A percentile compares a stretch with the other conserved stretches of the same genome.
phyloP scores from a whole-genome alignment of 306 rosid species.

The Prunus dulcis region DNA sequence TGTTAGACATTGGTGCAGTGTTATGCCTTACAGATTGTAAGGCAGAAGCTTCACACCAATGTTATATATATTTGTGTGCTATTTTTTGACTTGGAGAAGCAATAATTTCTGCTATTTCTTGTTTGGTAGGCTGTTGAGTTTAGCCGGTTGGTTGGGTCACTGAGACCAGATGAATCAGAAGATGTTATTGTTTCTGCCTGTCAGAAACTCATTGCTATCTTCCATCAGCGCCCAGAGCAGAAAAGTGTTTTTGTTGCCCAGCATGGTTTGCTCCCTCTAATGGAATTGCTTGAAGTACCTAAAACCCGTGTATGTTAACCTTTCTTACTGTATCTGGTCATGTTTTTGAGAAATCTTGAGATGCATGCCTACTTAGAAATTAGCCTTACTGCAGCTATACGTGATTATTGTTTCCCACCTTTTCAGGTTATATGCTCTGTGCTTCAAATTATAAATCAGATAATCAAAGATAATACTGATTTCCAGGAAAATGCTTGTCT shows the following conservation, averaged over 20 bases:
- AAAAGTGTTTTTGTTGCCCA: constrained; percentile 84
- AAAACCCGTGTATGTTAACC: constrained; percentile 73
- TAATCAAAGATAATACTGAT: constrained; percentile 79
- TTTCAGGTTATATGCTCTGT: constrained; percentile 91
- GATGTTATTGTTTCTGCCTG: constrained; percentile 83
- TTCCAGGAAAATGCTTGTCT: constrained; percentile 97
- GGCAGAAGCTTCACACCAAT: not conserved
- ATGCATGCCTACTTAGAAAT: constrained; percentile 18
- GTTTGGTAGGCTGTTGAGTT: constrained; percentile 89
- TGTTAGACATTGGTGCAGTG: not conserved
- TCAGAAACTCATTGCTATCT: constrained; percentile 79
- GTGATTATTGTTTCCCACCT: not conserved
- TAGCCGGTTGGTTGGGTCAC: constrained; percentile 76
- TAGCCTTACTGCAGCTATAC: constrained; percentile 11
- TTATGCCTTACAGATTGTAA: not conserved
- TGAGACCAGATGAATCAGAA: constrained; percentile 86
- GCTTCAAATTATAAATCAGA: constrained; percentile 93
- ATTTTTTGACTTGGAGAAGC: constrained; percentile 16
- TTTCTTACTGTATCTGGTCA: constrained; percentile 7
- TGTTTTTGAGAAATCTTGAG: constrained; percentile 15
- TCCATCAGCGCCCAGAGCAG: constrained; percentile 89
- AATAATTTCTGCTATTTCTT: constrained; percentile 20
- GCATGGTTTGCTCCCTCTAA: constrained; percentile 92
- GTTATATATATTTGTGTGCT: not conserved
- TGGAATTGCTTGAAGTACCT: constrained; percentile 86